Conservation (phyloP, 768 basidiomycete species). For the Strobilomyces dryophilus region DNA sequence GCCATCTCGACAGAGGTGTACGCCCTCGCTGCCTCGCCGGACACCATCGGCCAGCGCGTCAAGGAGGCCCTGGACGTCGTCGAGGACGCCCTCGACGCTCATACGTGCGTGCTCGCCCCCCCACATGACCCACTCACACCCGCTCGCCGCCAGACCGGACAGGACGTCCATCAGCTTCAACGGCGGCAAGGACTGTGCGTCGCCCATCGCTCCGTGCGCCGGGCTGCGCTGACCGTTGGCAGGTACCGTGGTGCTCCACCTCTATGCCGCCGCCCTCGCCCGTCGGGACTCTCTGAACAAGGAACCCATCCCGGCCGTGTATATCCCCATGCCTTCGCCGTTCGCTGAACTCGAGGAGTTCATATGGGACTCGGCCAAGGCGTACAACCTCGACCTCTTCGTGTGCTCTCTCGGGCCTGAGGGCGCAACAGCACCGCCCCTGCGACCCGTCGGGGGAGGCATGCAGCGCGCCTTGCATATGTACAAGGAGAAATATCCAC, state of each 20-base stretch:
- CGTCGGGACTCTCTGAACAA: constrained; percentile 34
- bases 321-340: constrained; percentile 88
- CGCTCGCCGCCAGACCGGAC: constrained; percentile 46
- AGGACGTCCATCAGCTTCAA: constrained; percentile 90
- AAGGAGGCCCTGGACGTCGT: constrained; percentile 82
- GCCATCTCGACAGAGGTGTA: constrained; percentile 59
- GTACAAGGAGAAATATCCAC: constrained; percentile 65
- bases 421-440: constrained; percentile 25
- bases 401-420: constrained; percentile 34
- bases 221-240: constrained; percentile 6
- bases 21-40: constrained; percentile 48
- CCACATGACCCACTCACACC: constrained; percentile 5
- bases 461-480: constrained; percentile 76
- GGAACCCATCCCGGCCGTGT: constrained; percentile 61
- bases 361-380: constrained; percentile 55
- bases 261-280: constrained; percentile 73
- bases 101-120: constrained; percentile 60
- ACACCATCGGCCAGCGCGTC: constrained; percentile 56
- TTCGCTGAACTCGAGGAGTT: constrained; percentile 83
- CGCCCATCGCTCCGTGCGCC: not conserved
- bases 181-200: constrained; percentile 96
- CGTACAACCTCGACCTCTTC: constrained; percentile 75
- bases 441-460: constrained; percentile 44
- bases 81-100: constrained; percentile 66
- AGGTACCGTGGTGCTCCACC: constrained; percentile 95